A percentile compares a stretch with the other conserved stretches of the same genome.
phyloP scores from a whole-genome alignment of 768 basidiomycete genomes.

The Rhizopogon vesiculosus region DNA sequence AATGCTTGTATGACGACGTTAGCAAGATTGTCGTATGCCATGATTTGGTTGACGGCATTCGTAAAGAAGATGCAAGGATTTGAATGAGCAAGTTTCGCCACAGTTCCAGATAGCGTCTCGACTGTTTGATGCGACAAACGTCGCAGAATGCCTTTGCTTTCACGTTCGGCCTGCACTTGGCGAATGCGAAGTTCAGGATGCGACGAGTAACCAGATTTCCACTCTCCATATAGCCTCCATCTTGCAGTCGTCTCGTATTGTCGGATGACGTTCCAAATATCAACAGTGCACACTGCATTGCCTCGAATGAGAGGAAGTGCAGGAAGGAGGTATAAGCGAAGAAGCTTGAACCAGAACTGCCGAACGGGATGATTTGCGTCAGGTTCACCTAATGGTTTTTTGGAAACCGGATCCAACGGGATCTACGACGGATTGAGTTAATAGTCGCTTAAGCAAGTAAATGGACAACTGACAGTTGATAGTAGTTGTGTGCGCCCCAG shows the following conservation, averaged over 20 bases:
- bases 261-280: constrained; percentile 87
- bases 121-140: constrained; percentile 82
- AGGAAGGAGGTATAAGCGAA: constrained; percentile 81
- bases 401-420: constrained; percentile 54
- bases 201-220: constrained; percentile 73
- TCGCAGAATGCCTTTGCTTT: constrained; percentile 85
- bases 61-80: constrained; percentile 91
- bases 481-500: constrained; percentile 65
- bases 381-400: constrained; percentile 49
- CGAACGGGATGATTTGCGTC: constrained; percentile 58
- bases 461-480: constrained; percentile 40
- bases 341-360: constrained; percentile 80
- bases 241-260: constrained; percentile 75
- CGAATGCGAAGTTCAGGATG: constrained; percentile 80
- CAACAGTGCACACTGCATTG: constrained; percentile 85
- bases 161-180: constrained; percentile 77
- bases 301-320: constrained; percentile 80
- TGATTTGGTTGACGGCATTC: constrained; percentile 88
- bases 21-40: constrained; percentile 94
- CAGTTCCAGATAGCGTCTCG: constrained; percentile 77
- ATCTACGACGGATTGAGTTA: constrained; percentile 27
- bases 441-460: neutral
- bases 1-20: constrained; percentile 86
- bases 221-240: constrained; percentile 94
- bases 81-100: constrained; percentile 91